Evolutionary conservation across 768 basidiomycete genomes (phyloP).

Genomic region (Russula sp.): DNA sequence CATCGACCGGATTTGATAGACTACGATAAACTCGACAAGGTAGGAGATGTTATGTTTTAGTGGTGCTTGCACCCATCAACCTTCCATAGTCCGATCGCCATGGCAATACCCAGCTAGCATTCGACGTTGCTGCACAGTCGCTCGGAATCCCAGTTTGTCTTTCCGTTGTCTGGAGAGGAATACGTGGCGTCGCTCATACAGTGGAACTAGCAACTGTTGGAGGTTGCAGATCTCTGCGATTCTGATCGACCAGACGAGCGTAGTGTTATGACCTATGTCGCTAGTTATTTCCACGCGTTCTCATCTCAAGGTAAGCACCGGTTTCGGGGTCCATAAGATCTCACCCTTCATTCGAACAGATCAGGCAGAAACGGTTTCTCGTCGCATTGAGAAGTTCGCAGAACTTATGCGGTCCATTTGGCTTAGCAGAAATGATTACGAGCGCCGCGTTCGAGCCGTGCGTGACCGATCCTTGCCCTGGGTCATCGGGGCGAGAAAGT

Average conservation of each 20-base stretch:
- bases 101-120: conserved; percentile 82
- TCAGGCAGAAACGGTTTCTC: conserved; percentile 89
- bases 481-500: neutral
- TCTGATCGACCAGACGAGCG: conserved; percentile 87
- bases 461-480: conserved; percentile 22
- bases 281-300: conserved; percentile 97
- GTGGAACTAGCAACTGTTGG: conserved; percentile 71
- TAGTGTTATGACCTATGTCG: conserved; percentile 97
- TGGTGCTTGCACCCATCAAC: neutral
- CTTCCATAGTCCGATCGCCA: conserved; percentile 61
- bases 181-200: conserved; percentile 11
- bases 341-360: conserved; percentile 43
- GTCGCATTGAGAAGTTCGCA: conserved; percentile 92
- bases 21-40: conserved; percentile 83
- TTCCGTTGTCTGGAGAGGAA: neutral
- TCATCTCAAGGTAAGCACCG: conserved; percentile 79
- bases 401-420: conserved; percentile 93
- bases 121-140: conserved; percentile 80
- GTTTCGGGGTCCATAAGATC: neutral
- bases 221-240: conserved; percentile 94
- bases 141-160: conserved; percentile 75
- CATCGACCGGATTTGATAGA: conserved; percentile 95
- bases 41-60: conserved; percentile 35
- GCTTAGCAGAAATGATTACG: conserved; percentile 86
- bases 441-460: conserved; percentile 73